Evolutionary conservation across 768 basidiomycete species (phyloP).

Genomic region (Suillus weaverae): DNA sequence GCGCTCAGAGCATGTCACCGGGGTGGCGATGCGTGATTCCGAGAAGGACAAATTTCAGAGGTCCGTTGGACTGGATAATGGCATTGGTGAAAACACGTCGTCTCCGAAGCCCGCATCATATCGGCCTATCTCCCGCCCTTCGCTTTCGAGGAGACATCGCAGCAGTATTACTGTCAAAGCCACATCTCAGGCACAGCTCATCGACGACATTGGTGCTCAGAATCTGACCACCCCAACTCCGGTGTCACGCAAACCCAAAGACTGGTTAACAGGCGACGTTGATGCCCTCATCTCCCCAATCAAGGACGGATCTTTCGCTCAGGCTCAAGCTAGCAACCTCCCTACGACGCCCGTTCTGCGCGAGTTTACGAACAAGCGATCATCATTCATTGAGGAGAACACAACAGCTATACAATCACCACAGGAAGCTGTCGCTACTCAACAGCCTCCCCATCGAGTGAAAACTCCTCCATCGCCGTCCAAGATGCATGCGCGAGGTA

Average conservation of each 20-base stretch:
- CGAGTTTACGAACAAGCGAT: slow-evolving; percentile 71
- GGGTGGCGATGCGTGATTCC: slow-evolving; percentile 49
- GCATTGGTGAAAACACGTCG: slow-evolving; percentile 12
- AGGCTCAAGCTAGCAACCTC: slow-evolving; percentile 11
- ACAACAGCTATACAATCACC: slow-evolving; percentile 27
- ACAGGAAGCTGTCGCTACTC: slow-evolving; percentile 34
- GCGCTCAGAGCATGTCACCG: slow-evolving; percentile 59
- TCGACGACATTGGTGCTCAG: slow-evolving; percentile 21
- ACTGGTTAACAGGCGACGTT: slow-evolving; percentile 78
- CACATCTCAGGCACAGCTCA: slow-evolving; percentile 11
- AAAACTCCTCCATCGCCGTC: slow-evolving; percentile 22
- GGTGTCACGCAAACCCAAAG: slow-evolving; percentile 39
- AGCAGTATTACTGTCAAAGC: slow-evolving; percentile 49
- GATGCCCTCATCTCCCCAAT: slow-evolving; percentile 31
- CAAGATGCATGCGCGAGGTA: slow-evolving; percentile 23
- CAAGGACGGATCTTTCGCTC: slow-evolving; percentile 18
- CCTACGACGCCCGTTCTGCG: slow-evolving; percentile 53
- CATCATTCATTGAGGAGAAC: slow-evolving; percentile 61
- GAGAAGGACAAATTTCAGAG: slow-evolving; percentile 13
- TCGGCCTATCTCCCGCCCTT: slow-evolving; percentile 38
- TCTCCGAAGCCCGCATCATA: slow-evolving; percentile 18
- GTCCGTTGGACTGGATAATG: slow-evolving; percentile 16
- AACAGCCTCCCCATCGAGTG: slow-evolving; percentile 15
- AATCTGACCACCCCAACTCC: slow-evolving; percentile 14
- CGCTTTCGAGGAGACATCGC: slow-evolving; percentile 49